phyloP scores from a whole-genome alignment of 495 filamentous ascomycete genomes.

The Hypoxylon trugodes region DNA sequence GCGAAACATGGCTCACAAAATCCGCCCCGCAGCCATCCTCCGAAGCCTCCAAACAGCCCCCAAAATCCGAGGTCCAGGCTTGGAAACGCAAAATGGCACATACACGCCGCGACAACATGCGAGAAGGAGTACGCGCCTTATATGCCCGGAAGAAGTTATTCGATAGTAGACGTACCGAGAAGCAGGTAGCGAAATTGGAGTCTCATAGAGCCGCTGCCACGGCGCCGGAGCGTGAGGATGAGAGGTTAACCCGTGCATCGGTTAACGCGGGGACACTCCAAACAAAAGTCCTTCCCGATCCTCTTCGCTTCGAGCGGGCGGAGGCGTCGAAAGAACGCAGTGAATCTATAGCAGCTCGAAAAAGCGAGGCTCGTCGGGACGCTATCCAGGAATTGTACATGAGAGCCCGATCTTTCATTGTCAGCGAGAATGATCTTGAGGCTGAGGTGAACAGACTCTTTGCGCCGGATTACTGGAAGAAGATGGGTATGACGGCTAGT shows the following conservation, averaged over 20 bases:
- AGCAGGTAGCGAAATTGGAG: constrained; percentile 16
- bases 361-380: constrained; percentile 53
- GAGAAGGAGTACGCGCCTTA: constrained; percentile 48
- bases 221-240: constrained; percentile 53
- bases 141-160: constrained; percentile 48
- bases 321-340: constrained; percentile 38
- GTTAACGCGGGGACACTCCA: constrained; percentile 42
- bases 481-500: constrained; percentile 9
- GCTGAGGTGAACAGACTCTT: constrained; percentile 48
- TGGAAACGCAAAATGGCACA: constrained; percentile 49
- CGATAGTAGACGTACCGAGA: constrained; percentile 17
- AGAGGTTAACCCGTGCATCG: constrained; percentile 53
- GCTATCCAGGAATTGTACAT: constrained; percentile 58
- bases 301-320: constrained; percentile 46
- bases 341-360: constrained; percentile 15
- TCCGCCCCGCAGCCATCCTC: constrained; percentile 42
- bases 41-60: constrained; percentile 32
- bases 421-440: constrained; percentile 54
- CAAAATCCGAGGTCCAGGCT: constrained; percentile 43
- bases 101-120: constrained; percentile 48
- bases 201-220: constrained; percentile 42
- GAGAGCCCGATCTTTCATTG: constrained; percentile 56
- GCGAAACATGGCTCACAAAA: constrained; percentile 38
- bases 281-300: constrained; percentile 45
- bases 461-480: constrained; percentile 39